phyloP scores from a whole-genome alignment of 2,329 filamentous ascomycete species.

The Neonectria ditissima region DNA sequence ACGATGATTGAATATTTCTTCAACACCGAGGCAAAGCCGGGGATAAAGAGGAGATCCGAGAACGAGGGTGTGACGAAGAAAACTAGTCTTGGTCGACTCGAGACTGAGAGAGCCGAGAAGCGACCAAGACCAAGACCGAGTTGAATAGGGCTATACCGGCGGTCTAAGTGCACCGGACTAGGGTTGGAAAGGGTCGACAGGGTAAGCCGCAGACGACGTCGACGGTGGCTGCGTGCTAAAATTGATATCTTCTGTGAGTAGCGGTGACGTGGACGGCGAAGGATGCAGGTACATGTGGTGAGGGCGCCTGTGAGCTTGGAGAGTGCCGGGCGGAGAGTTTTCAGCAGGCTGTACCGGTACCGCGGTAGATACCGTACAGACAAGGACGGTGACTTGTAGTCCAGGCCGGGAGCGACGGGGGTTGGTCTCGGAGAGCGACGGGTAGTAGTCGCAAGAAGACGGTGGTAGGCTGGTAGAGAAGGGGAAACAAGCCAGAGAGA shows the following conservation, averaged over 20 bases:
- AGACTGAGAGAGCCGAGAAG: constrained; percentile 4
- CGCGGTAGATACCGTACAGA: not conserved
- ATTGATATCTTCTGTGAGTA: not conserved
- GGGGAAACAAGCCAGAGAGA: not conserved
- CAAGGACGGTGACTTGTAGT: not conserved
- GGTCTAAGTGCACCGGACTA: constrained; percentile 3
- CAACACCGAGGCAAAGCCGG: not conserved
- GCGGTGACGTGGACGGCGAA: not conserved
- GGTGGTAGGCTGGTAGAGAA: not conserved
- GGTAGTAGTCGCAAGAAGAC: not conserved
- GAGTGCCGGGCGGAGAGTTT: not conserved
- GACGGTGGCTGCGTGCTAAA: not conserved
- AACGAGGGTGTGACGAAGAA: constrained; percentile 6
- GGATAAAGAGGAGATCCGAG: constrained; percentile 14
- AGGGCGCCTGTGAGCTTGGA: not conserved
- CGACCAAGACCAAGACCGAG: constrained; percentile 4
- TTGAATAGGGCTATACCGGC: constrained; percentile 11
- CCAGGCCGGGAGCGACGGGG: not conserved
- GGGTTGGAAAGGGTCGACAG: constrained; percentile 7
- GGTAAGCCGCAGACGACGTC: constrained; percentile 9
- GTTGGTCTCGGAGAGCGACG: not conserved
- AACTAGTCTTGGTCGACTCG: not conserved
- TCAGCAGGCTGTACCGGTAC: not conserved
- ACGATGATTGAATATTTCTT: constrained; percentile 6
- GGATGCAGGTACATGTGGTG: not conserved